Conservation (phyloP, 78 protist species). For the Tieghemostelium lacteum region DNA sequence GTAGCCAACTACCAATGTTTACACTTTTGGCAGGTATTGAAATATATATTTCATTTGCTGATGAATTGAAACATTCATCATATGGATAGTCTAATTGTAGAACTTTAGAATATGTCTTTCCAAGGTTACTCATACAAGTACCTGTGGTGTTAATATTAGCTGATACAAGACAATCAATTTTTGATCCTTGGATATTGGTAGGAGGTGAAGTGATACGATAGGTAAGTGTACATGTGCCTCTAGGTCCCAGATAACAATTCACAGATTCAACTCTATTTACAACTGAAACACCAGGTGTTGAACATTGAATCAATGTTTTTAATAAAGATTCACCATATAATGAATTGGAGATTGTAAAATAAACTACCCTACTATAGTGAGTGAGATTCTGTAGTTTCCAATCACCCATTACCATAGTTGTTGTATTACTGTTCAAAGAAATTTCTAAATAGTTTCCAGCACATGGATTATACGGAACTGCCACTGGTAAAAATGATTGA, state of each 20-base stretch:
- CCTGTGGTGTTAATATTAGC: too few relatives aligned
- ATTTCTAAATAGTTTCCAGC: background rate
- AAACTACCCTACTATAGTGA: background rate
- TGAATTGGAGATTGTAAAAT: too few relatives aligned
- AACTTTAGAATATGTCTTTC: too few relatives aligned
- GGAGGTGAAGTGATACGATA: background rate
- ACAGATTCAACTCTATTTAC: background rate
- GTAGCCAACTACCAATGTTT: too few relatives aligned
- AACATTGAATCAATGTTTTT: background rate
- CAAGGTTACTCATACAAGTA: too few relatives aligned
- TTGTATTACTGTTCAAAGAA: background rate
- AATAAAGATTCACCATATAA: background rate
- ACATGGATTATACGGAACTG: background rate
- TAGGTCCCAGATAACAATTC: background rate
- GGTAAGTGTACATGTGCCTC: background rate
- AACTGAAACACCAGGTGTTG: background rate
- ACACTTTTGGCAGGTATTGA: too few relatives aligned
- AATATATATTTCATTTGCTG: too few relatives aligned
- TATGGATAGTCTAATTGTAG: too few relatives aligned
- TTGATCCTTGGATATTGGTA: too few relatives aligned
- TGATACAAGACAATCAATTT: too few relatives aligned
- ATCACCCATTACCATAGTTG: background rate
- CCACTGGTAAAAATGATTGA: background rate
- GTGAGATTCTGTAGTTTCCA: too few relatives aligned
- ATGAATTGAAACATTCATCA: too few relatives aligned